These are phyloP conservation scores for Macrolepiota fuliginosa DNA, from an alignment of 768 basidiomycete species.

Conservation along the genomic window DNA sequence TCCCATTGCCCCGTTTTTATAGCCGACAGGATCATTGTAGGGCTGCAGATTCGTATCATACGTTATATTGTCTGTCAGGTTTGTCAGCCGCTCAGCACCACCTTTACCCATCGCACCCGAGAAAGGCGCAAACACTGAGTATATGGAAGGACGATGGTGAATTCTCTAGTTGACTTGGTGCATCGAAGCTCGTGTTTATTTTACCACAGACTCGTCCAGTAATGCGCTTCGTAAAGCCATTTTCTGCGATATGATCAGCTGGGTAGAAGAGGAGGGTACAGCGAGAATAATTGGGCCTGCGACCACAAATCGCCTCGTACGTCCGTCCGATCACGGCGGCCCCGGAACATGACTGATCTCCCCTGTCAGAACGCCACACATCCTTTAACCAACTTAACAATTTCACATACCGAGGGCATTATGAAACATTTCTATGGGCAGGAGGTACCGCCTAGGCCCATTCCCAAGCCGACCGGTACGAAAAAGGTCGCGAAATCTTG, in stretches of 20 bases:
- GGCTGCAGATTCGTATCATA: constrained; percentile 93
- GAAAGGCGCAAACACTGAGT: constrained; percentile 19
- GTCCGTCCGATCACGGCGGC: not conserved
- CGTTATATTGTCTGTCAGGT: constrained; percentile 88
- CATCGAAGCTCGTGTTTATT: not conserved
- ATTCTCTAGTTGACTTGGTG: not conserved
- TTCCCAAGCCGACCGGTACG: not conserved
- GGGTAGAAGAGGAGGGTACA: constrained; percentile 30
- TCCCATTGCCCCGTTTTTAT: not conserved
- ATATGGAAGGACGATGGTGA: constrained; percentile 20
- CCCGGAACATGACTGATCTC: not conserved
- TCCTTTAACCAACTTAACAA: constrained; percentile 33
- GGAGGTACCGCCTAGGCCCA: not conserved
- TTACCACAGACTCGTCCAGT: constrained; percentile 14
- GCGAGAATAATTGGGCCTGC: not conserved
- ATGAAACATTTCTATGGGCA: constrained; percentile 26
- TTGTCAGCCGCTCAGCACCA: constrained; percentile 87
- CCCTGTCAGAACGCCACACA: constrained; percentile 30
- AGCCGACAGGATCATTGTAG: constrained; percentile 33
- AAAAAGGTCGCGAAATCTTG: not conserved
- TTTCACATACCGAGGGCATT: constrained; percentile 32
- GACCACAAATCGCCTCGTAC: constrained; percentile 27
- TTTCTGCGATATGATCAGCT: constrained; percentile 25
- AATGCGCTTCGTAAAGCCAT: constrained; percentile 21
- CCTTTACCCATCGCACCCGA: constrained; percentile 44